phyloP scores from a whole-genome alignment of 768 basidiomycete species.

The Tricholoma matsutake region DNA sequence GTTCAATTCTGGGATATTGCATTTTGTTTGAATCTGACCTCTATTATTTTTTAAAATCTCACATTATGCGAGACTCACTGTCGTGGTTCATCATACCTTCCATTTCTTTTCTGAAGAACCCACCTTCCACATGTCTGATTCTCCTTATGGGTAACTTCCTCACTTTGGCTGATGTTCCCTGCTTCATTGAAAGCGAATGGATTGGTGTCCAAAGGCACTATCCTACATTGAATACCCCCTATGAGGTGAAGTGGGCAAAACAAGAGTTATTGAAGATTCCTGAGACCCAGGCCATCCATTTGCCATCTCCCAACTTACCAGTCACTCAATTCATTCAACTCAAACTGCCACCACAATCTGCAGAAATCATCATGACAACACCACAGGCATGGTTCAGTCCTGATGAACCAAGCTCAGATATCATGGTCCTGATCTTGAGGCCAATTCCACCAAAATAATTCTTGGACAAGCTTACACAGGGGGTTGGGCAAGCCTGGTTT shows the following conservation, averaged over 20 bases:
- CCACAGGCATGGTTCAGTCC: neutral
- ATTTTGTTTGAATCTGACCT: too few species aligned
- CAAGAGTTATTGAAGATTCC: neutral
- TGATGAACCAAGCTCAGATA: neutral
- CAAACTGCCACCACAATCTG: neutral
- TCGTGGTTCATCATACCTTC: too few species aligned
- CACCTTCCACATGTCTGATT: too few species aligned
- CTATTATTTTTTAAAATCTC: too few species aligned
- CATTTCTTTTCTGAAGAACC: too few species aligned
- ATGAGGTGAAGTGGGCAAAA: neutral
- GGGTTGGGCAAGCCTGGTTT: conserved; percentile 19
- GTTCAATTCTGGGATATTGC: too few species aligned
- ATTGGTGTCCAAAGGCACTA: too few species aligned
- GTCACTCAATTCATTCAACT: neutral
- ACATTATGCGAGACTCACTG: too few species aligned
- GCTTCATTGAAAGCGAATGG: too few species aligned
- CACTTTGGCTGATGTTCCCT: too few species aligned
- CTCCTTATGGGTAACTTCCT: too few species aligned
- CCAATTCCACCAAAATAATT: neutral
- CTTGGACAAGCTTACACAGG: conserved; percentile 1
- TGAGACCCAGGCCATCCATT: neutral
- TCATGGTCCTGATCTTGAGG: neutral
- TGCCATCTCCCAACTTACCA: too few species aligned
- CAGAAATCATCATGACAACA: conserved; percentile 1
- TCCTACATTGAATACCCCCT: neutral